Conservation (phyloP, 768 basidiomycete species). For the Scleroderma citrinum region DNA sequence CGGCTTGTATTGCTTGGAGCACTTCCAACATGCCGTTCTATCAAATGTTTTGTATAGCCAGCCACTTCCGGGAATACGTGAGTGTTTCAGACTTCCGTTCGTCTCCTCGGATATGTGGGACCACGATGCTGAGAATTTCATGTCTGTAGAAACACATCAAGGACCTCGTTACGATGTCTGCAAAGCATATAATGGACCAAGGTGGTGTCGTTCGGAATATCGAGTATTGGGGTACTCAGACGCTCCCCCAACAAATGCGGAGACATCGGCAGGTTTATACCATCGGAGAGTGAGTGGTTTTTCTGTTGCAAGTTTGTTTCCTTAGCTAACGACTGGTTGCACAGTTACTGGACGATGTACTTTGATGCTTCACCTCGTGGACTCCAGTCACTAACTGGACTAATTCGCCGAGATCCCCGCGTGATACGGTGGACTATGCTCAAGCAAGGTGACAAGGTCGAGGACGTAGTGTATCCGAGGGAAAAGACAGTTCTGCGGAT, state of each 20-base stretch:
- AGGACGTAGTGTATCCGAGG: conserved; percentile 56
- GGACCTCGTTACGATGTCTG: conserved; percentile 64
- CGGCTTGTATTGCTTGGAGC: conserved; percentile 1
- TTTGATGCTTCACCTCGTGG: conserved; percentile 82
- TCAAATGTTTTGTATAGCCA: conserved; percentile 78
- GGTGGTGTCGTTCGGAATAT: conserved; percentile 83
- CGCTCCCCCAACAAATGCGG: conserved; percentile 71
- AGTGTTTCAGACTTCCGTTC: conserved; percentile 19
- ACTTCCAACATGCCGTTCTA: conserved; percentile 70
- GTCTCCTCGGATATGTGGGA: not conserved
- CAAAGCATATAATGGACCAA: conserved; percentile 61
- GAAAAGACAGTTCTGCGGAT: conserved; percentile 35
- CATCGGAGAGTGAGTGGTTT: conserved; percentile 67
- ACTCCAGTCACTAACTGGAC: conserved; percentile 53
- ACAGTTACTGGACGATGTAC: conserved; percentile 85
- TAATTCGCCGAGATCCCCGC: conserved; percentile 74
- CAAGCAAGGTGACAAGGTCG: conserved; percentile 68
- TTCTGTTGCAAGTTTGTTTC: not conserved
- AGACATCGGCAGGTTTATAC: conserved; percentile 49
- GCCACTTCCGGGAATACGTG: conserved; percentile 71
- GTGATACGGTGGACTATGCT: conserved; percentile 80
- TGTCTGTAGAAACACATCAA: conserved; percentile 65
- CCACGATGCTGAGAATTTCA: not conserved
- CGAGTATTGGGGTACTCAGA: conserved; percentile 66
- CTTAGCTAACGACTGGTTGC: conserved; percentile 5